Evolutionary conservation across 495 filamentous ascomycete species (phyloP).

Genomic region (Hyphodiscus hymeniophilus): DNA sequence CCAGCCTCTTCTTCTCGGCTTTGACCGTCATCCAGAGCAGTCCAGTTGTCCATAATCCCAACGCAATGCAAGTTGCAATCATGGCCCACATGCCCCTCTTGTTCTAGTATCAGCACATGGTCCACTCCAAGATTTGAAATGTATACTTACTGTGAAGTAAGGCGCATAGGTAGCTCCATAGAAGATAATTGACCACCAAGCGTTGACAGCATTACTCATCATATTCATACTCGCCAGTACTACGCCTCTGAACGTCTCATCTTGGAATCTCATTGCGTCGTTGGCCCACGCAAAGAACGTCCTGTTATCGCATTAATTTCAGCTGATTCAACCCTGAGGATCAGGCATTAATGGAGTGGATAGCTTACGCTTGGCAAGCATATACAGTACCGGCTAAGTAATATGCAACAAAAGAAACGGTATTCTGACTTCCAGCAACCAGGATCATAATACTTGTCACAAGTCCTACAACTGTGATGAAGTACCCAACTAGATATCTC

Average conservation of each 20-base stretch:
- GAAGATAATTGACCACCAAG: constrained; percentile 59
- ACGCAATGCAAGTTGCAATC: constrained; percentile 43
- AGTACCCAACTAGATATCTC: constrained; percentile 46
- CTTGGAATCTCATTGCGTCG: constrained; percentile 40
- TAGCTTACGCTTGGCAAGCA: constrained; percentile 40
- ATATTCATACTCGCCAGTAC: constrained; percentile 50
- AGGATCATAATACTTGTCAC: constrained; percentile 41
- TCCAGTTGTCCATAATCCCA: constrained; percentile 41
- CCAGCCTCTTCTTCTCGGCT: constrained; percentile 21
- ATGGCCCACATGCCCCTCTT: constrained; percentile 49
- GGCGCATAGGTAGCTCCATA: constrained; percentile 52
- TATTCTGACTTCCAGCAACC: constrained; percentile 30
- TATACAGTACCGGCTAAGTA: constrained; percentile 48
- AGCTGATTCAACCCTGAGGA: too few relatives aligned
- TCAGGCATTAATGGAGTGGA: background rate
- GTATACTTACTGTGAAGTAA: constrained; percentile 37
- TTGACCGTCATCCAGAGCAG: constrained; percentile 32
- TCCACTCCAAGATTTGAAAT: constrained; percentile 7
- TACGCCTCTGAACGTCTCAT: constrained; percentile 36
- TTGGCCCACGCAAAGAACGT: constrained; percentile 57
- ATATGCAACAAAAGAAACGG: constrained; percentile 41
- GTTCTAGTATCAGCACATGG: constrained; percentile 14
- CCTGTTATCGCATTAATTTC: background rate
- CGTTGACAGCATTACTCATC: constrained; percentile 46
- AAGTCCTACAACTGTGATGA: constrained; percentile 41